phyloP scores from a whole-genome alignment of 768 basidiomycete species.

The Termitomyces bulborhizus region DNA sequence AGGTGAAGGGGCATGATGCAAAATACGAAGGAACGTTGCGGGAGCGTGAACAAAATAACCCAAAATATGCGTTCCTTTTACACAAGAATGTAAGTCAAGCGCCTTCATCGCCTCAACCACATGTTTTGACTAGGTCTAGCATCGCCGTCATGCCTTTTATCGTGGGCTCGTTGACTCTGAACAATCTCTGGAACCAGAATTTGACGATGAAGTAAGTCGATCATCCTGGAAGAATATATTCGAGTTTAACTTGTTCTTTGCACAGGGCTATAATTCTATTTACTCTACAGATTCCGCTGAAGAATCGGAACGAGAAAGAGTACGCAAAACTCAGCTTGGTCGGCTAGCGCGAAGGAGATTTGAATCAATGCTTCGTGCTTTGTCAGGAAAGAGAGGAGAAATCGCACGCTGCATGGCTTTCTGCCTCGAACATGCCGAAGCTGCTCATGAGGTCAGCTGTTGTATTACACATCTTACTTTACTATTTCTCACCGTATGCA shows the following conservation, averaged over 20 bases:
- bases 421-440: slow-evolving; percentile 93
- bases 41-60: slow-evolving; percentile 73
- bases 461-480: slow-evolving; percentile 3
- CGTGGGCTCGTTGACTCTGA: slow-evolving; percentile 59
- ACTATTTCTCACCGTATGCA: slow-evolving; percentile 21
- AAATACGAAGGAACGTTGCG: slow-evolving; percentile 71
- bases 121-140: slow-evolving; percentile 32
- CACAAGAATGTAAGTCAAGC: slow-evolving; percentile 40
- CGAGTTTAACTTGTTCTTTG: slow-evolving; percentile 2
- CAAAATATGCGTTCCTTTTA: slow-evolving; percentile 77
- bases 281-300: slow-evolving; percentile 94
- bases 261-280: slow-evolving; percentile 77
- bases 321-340: slow-evolving; percentile 71
- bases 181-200: slow-evolving; percentile 54
- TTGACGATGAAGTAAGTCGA: slow-evolving; percentile 67
- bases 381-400: slow-evolving; percentile 84
- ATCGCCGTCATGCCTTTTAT: slow-evolving; percentile 68
- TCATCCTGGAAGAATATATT: not conserved
- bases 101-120: not conserved
- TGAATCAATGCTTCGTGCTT: slow-evolving; percentile 82
- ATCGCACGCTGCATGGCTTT: slow-evolving; percentile 97
- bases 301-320: slow-evolving; percentile 84
- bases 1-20: slow-evolving; percentile 74
- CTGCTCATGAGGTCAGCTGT: slow-evolving; percentile 76
- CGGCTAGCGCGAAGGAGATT: slow-evolving; percentile 78